Percentiles rank a stretch among this genome's conserved stretches.
Conservation (phyloP, 2,329 filamentous ascomycete genomes). For the Sclerotiophoma versabilis region DNA sequence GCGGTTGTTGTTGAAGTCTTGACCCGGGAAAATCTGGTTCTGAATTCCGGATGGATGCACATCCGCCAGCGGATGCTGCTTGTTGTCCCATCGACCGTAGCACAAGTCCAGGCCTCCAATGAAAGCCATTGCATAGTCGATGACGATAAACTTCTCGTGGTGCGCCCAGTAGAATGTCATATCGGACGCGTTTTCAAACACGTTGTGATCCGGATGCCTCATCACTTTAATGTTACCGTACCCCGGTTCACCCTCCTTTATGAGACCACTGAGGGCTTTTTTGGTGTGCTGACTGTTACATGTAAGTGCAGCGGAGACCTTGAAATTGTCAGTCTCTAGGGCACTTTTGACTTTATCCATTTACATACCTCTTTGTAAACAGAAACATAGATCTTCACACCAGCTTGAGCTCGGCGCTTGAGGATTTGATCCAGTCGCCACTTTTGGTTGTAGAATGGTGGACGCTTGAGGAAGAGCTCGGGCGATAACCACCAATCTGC, state of each 20-base stretch:
- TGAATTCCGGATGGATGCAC: conserved; percentile 83
- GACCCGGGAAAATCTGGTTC: conserved; percentile 89
- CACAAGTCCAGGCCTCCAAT: conserved; percentile 94
- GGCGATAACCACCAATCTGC: conserved; percentile 97
- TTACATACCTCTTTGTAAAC: conserved; percentile 80
- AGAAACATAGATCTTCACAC: conserved; percentile 92
- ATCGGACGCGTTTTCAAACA: conserved; percentile 90
- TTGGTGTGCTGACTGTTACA: conserved; percentile 96
- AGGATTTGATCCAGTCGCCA: conserved; percentile 86
- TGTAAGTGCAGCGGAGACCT: conserved; percentile 65
- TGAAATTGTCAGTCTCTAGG: conserved; percentile 9
- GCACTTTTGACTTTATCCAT: no score
- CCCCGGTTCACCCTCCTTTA: conserved; percentile 80
- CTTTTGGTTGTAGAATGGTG: conserved; percentile 81
- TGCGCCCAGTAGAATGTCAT: conserved; percentile 99
- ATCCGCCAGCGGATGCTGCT: conserved; percentile 85
- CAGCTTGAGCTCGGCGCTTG: conserved; percentile 87
- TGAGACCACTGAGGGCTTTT: conserved; percentile 80
- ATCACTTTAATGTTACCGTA: conserved; percentile 88
- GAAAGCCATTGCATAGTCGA: conserved; percentile 90
- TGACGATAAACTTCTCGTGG: conserved; percentile 96
- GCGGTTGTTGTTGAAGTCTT: conserved; percentile 98
- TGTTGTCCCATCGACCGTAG: conserved; percentile 91
- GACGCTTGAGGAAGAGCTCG: conserved; percentile 83
- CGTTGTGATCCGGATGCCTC: conserved; percentile 93